Evolutionary conservation across 257 asterid species (phyloP), one percentile per base, ranked within the genome.

Genomic region (Solanum ossicruentum): DNA sequence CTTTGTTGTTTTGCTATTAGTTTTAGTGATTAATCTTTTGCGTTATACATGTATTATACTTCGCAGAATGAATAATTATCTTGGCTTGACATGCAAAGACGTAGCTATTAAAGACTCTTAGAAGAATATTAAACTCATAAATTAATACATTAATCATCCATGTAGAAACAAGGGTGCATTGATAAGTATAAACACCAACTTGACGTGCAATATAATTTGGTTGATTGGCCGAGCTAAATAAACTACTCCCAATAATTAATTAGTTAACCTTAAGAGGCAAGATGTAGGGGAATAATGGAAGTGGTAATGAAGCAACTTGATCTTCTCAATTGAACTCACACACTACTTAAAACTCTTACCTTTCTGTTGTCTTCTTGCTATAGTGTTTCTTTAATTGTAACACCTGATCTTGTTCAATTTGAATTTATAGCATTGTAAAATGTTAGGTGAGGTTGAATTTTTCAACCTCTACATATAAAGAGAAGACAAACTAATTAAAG

Each of bases 41-140:
- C 32, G 21, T 45, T 6, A 13, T 43, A 23, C 13, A 36, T 16
- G n/a, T 51, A 77, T 26, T 51, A 13, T 77, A 77, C 16, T 26
- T 8, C 8, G 49, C 32, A 28, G 47, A 83, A 77, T 84, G 75
- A 71, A 20, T 58, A 57, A 84, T 80, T 61, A 66, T 21, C 21
- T 88, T 89, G 92, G 90, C 82, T 78, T 85, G 73, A 84, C 85
- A 52, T 92, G 89, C 83, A 63, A 87, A 91, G 84, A 85, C 91
- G 92, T 92, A 77, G 88, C 82, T 16, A 78, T 51, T 83, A 86
- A 81, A 85, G 87, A 88, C 92, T 89, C 91, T 84, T 66, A 83
- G 57, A 80, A 85, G 84, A 84, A 81, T 83, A 47, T 83, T 75
- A 85, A 82, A 85, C 84, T 85, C 63, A 66, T 78, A 17, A 52